These are phyloP conservation scores for Spinellus fusiger DNA, from an alignment of 192 early-diverging fungal species.

Conservation along the genomic window DNA sequence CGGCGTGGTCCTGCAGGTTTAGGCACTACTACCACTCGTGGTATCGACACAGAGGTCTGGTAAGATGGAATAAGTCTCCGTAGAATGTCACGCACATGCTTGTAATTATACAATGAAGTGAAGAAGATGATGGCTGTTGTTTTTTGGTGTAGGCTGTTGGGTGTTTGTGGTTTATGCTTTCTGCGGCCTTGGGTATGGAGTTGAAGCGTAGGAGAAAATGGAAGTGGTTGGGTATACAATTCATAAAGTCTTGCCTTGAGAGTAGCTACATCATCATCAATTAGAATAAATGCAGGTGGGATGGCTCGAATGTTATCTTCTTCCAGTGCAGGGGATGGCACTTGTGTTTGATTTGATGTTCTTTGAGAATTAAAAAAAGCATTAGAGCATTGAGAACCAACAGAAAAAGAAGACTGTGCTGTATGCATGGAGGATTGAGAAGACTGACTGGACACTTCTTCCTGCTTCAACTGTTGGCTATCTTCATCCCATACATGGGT, in stretches of 20 bases:
- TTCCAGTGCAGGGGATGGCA: conserved; percentile 25
- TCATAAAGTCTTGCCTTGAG: conserved; percentile 42
- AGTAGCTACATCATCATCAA: conserved; percentile 50
- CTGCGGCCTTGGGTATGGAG: conserved; percentile 6
- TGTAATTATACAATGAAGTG: conserved; percentile 48
- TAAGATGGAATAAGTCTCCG: conserved; percentile 25
- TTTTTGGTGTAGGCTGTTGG: conserved; percentile 27
- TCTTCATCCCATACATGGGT: background rate
- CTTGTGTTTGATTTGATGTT: background rate
- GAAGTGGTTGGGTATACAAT: conserved; percentile 23
- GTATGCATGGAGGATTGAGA: background rate
- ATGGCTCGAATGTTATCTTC: conserved; percentile 25
- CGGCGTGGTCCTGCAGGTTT: conserved; percentile 58
- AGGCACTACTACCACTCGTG: conserved; percentile 51
- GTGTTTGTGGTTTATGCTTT: conserved; percentile 5
- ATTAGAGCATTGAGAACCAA: background rate
- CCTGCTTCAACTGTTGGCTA: background rate
- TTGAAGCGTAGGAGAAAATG: conserved; percentile 7
- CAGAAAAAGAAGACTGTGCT: background rate
- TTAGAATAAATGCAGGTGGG: conserved; percentile 48
- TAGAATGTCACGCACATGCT: conserved; percentile 41
- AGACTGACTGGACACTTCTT: too few species aligned
- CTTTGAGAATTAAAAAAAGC: background rate
- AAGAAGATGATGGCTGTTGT: conserved; percentile 52
- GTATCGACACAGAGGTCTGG: conserved; percentile 21